These are phyloP conservation scores for Priceomyces melissophilus DNA, from an alignment of 805 yeast genomes.

Conservation along the genomic window DNA sequence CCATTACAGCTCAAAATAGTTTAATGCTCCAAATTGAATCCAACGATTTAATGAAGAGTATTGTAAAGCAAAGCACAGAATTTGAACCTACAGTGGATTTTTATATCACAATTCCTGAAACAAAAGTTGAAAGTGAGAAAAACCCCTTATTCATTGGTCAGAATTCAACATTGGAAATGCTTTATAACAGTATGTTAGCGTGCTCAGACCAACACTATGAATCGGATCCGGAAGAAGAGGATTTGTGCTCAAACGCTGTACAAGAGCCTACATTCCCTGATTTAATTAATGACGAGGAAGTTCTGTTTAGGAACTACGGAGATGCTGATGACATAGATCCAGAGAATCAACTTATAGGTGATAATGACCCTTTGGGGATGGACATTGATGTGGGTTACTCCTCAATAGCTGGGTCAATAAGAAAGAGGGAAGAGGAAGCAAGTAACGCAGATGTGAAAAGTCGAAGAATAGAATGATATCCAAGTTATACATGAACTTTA, in stretches of 20 bases:
- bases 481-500: not conserved
- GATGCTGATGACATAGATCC: slow-evolving; percentile 36
- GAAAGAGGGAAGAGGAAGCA: slow-evolving; percentile 23
- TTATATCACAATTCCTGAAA: slow-evolving; percentile 1
- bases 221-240: slow-evolving; percentile 21
- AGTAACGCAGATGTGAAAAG: slow-evolving; percentile 9
- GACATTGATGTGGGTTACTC: slow-evolving; percentile 38
- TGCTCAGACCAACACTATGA: slow-evolving; percentile 40
- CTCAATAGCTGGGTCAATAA: slow-evolving; percentile 30
- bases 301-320: slow-evolving; percentile 20
- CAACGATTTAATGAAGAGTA: slow-evolving; percentile 14
- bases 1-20: slow-evolving; percentile 16
- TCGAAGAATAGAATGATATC: slow-evolving; percentile 6
- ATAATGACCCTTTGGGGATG: slow-evolving; percentile 34
- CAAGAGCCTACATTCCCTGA: slow-evolving; percentile 17
- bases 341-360: slow-evolving; percentile 13
- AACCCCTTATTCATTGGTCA: slow-evolving; percentile 11
- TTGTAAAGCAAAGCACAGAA: slow-evolving; percentile 12
- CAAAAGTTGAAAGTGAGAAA: not conserved
- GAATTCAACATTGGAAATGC: slow-evolving; percentile 8
- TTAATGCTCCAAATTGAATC: slow-evolving; percentile 32
- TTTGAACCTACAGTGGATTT: slow-evolving; percentile 10
- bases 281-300: slow-evolving; percentile 5
- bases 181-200: slow-evolving; percentile 33
- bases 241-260: slow-evolving; percentile 11